phyloP scores from a whole-genome alignment of 2,329 filamentous ascomycete genomes.

The Macrophomina tecta region DNA sequence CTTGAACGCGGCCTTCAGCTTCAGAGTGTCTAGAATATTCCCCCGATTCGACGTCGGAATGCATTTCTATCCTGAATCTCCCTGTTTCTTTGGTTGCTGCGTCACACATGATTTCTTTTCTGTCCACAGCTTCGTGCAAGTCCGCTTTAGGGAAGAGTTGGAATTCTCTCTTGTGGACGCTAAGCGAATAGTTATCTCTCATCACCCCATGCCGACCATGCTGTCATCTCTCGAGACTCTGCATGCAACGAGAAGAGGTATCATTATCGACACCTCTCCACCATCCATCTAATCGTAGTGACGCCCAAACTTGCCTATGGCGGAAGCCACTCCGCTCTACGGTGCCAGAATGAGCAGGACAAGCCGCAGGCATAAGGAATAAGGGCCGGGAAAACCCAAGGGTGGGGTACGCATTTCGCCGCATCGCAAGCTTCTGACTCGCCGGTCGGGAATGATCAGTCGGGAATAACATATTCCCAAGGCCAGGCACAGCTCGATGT shows the following conservation, averaged over 20 bases:
- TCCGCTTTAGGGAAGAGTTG: constrained; percentile 3
- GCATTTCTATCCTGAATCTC: background rate
- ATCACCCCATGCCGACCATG: background rate
- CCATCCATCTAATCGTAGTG: background rate
- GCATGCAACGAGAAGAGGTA: too few relatives aligned
- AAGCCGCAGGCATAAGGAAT: constrained; percentile 12
- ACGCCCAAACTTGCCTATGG: background rate
- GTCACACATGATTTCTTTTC: background rate
- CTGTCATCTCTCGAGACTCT: background rate
- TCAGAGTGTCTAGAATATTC: background rate
- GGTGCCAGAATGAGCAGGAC: background rate
- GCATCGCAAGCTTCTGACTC: constrained; percentile 6
- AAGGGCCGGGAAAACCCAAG: background rate
- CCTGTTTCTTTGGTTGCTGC: background rate
- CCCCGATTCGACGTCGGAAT: background rate
- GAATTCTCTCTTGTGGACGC: background rate
- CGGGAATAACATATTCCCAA: constrained; percentile 5
- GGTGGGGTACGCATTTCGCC: constrained; percentile 15
- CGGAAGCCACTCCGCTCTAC: background rate
- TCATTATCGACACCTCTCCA: too few relatives aligned
- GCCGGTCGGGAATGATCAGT: background rate
- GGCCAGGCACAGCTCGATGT: constrained; percentile 16
- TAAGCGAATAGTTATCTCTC: background rate
- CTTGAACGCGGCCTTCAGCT: background rate
- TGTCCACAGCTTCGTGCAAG: background rate